phyloP scores from a whole-genome alignment of 345 rosid species.

The Bruguiera sexangula region DNA sequence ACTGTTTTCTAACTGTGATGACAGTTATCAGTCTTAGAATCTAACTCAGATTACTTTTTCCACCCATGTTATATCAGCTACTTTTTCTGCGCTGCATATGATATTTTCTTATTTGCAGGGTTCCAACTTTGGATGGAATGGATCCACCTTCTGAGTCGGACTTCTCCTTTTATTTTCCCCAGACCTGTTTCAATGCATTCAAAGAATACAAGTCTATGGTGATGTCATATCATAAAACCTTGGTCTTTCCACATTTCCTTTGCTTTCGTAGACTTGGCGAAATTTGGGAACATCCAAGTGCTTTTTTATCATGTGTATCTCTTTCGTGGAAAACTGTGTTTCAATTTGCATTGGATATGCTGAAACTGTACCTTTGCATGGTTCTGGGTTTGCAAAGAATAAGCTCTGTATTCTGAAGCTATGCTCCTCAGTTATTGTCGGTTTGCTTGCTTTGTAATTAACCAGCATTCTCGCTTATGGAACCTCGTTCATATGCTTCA shows the following conservation, averaged over 20 bases:
- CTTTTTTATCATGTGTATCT: neutral
- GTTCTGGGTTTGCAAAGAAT: too few species aligned
- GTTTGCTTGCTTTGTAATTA: too few species aligned
- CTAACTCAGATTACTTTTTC: slow-evolving; percentile 14
- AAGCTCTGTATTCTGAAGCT: too few species aligned
- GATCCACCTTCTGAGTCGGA: slow-evolving; percentile 62
- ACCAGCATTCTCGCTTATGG: too few species aligned
- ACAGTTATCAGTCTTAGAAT: slow-evolving; percentile 7
- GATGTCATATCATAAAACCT: slow-evolving; percentile 6
- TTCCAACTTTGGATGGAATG: slow-evolving; percentile 92
- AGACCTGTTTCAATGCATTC: slow-evolving; percentile 8
- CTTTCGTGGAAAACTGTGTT: too few species aligned
- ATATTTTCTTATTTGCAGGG: slow-evolving; percentile 51
- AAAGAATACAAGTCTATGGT: neutral
- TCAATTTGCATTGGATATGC: too few species aligned
- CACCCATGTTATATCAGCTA: neutral
- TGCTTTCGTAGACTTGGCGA: too few species aligned
- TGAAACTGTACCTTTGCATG: too few species aligned
- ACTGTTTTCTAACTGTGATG: slow-evolving; percentile 28
- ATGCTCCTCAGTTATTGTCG: too few species aligned
- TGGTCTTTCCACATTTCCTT: neutral
- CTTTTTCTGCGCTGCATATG: neutral
- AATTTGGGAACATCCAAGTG: neutral
- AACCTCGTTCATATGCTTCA: too few species aligned
- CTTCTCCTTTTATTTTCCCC: neutral